Evolutionary conservation across 2,329 filamentous ascomycete species (phyloP), one percentile per base, ranked within the genome.

Genomic region (Bipolaris victoriae): DNA sequence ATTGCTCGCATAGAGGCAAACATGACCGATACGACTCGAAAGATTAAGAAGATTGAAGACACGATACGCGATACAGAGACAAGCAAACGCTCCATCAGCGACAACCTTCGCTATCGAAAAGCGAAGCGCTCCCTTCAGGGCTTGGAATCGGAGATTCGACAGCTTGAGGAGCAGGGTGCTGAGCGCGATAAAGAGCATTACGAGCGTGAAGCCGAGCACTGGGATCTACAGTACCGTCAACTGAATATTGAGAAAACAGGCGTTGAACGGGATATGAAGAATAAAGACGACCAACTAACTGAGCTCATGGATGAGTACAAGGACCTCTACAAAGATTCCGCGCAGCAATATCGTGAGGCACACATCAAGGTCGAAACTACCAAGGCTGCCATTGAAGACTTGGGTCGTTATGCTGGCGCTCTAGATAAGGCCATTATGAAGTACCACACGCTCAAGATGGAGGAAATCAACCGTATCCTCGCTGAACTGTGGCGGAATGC

Each of bases 391-490:
- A 91, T 97, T 52, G 92, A 96, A 55, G 95, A 99, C 73, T 81
- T 99, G 35, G 89, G 84, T 6, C 89, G 91, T 39, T 98, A 96
- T 73, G 84, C 87, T 41, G 83, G 86, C 9, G 95, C 95, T 7
- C 84, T 99, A 11, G 94, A 98, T 80, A 92, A 95, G 72, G 96
- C 95, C 45, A 96, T 99, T 71, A 97, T 99, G 91, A 91, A 91
- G 70, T 99, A 94, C 73, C 95, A 99, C 79, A 85, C 89, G 29
- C 81, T 97, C 73, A 99, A 99, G 82, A 99, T 99, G 95, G 91
- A 95, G 67, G 93, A 99, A 76, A 94, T 99, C 76, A 99, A 99
- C 77, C 86, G 88, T 55, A 97, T 97, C 75, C 89, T 96, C 49
- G 91, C 90, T 63, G 95, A 99, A 76, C 84, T 99, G n/a, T 99